Base-by-base conservation (phyloP, 2,329 filamentous ascomycete genomes). In the Fusarium udum region DNA sequence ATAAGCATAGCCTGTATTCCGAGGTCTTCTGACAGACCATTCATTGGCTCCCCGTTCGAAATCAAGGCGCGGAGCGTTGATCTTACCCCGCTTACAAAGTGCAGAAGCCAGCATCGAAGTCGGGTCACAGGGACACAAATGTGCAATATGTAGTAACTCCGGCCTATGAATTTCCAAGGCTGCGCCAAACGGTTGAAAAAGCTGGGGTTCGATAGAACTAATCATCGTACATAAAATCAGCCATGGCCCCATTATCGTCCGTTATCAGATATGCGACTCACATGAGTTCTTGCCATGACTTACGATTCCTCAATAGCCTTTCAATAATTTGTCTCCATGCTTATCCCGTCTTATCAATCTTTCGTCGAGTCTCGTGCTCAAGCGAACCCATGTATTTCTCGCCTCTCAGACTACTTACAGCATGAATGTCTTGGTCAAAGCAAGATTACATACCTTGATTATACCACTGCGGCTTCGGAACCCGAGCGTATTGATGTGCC, bases 351-450 rank as follows among this genome's bases (percentile, higher is more conserved):
- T 2, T 42, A 40, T 6, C 37, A 20, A 32, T 4, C 3, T 12
- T 40, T 26, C 8, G 36, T 56, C 2, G 48, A 32, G 3, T 36
- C 3, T 20, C 48, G 48, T 10, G 48, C n/a, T 36, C 48, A 16
- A 15, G 16, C 31, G 8, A 51, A 36, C 1, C 31, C 48, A 5
- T 51, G 48, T 2, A 6, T 51, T 7, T 51, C 31, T 2, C 31
- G 31, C 0, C 31, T 51, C 2, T 24, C n/a, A 20, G 3, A 36
- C 0, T 52, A 34, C 13, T 4, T 52, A 0, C 31, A 26, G 2
- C 49, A 52, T 11, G 32, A 11, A 1, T 22, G n/a, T 36, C 0
- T 22, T 0, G 49, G n/a, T 1, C 0, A 34, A 36, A 52, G 16
- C 13, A 36, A 52, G n/a, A 3, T 36, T 14, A 20, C 32, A 6